Conservation (phyloP, 441 rosid species). For the Jatropha podagrica region DNA sequence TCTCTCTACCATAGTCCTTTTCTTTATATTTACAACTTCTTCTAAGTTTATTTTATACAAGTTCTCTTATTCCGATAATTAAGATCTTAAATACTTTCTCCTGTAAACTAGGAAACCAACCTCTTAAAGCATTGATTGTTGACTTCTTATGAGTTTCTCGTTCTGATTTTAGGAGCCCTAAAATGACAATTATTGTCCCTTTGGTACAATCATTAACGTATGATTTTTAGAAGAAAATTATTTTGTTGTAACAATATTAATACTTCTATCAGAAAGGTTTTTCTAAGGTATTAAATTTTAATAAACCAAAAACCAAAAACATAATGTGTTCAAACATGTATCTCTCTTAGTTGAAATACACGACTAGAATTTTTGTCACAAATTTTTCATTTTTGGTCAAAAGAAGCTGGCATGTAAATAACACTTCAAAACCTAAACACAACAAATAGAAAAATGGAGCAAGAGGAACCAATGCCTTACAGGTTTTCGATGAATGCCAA, state of each 20-base stretch:
- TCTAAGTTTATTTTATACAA: neutral
- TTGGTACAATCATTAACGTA: neutral
- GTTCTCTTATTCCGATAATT: neutral
- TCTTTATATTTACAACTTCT: neutral
- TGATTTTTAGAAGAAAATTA: neutral
- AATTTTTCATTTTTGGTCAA: neutral
- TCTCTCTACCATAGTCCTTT: neutral
- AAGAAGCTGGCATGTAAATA: neutral
- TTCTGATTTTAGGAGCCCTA: neutral
- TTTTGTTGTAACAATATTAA: too few relatives aligned
- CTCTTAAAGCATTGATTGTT: neutral
- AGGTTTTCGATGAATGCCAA: conserved; percentile 93
- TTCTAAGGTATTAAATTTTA: too few relatives aligned
- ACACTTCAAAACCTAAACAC: neutral
- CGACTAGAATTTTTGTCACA: neutral
- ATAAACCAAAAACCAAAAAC: neutral
- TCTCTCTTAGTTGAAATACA: too few relatives aligned
- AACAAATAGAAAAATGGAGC: neutral
- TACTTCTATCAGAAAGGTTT: neutral
- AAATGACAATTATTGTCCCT: neutral
- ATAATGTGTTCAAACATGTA: neutral
- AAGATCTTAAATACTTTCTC: neutral
- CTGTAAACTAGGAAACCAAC: neutral
- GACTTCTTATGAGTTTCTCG: neutral
- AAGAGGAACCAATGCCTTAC: conserved; percentile 40